These are phyloP conservation scores for Komagataella phaffii DNA, from an alignment of 805 yeast species.

Conservation along the genomic window DNA sequence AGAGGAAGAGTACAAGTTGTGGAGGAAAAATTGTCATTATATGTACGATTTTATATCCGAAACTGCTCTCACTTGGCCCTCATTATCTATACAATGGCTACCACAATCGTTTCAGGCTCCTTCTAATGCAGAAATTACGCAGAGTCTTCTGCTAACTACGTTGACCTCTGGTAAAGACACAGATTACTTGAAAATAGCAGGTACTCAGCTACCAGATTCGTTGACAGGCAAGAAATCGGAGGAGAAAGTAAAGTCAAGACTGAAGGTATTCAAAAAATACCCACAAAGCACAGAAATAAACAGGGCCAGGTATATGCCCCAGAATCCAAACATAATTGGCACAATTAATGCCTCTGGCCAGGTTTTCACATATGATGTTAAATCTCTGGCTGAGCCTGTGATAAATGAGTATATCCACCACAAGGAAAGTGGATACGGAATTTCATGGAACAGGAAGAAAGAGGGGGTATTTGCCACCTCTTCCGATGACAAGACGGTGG, in stretches of 20 bases:
- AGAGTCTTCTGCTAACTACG: conserved; percentile 53
- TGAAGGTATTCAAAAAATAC: conserved; percentile 43
- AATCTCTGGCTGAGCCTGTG: conserved; percentile 13
- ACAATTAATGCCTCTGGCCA: conserved; percentile 60
- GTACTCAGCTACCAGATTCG: conserved; percentile 42
- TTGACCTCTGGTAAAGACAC: conserved; percentile 61
- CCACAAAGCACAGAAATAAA: conserved; percentile 55
- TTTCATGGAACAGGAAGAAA: conserved; percentile 44
- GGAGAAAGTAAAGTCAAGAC: conserved; percentile 6
- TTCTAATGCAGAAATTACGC: conserved; percentile 14
- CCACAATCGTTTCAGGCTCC: conserved; percentile 26
- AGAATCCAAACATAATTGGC: conserved; percentile 37
- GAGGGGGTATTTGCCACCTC: conserved; percentile 42
- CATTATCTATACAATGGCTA: conserved; percentile 67
- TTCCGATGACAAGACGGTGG: conserved; percentile 55
- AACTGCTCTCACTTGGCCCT: conserved; percentile 74
- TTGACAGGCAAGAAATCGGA: conserved; percentile 55
- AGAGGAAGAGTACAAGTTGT: conserved; percentile 58
- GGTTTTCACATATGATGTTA: conserved; percentile 36
- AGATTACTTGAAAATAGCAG: conserved; percentile 53
- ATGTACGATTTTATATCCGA: conserved; percentile 80
- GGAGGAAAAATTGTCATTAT: conserved; percentile 70
- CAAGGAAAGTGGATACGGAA: conserved; percentile 59
- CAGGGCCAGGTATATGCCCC: conserved; percentile 62
- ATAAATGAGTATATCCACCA: conserved; percentile 33